Evolutionary conservation across 129 eudicot genomes (phyloP).

Genomic region (Sambucus nigra): DNA sequence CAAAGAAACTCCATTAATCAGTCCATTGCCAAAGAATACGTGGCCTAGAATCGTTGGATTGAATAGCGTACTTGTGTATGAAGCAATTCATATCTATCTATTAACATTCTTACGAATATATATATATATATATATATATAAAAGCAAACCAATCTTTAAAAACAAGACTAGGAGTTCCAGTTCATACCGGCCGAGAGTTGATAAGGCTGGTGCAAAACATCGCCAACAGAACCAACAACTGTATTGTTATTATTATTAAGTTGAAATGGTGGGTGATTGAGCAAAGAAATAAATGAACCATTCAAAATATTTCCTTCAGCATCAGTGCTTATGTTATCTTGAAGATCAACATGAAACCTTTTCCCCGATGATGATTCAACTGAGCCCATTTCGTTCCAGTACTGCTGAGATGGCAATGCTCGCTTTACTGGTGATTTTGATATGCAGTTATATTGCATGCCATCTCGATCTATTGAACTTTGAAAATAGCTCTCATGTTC

Average conservation of each 20-base stretch:
- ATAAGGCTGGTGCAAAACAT: constrained; percentile 52
- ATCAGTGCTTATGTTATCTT: constrained; percentile 20
- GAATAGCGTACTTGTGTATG: too few relatives aligned
- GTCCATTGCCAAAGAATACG: neutral
- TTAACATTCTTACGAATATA: neutral
- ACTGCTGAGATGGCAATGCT: constrained; percentile 26
- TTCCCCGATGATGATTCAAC: constrained; percentile 31
- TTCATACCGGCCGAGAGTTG: constrained; percentile 52
- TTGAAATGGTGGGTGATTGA: constrained; percentile 48
- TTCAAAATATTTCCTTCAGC: constrained; percentile 40
- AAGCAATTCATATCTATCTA: neutral
- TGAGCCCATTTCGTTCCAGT: constrained; percentile 43
- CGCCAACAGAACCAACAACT: constrained; percentile 51
- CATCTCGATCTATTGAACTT: constrained; percentile 21
- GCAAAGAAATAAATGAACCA: constrained; percentile 41
- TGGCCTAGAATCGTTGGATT: too few relatives aligned
- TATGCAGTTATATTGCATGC: constrained; percentile 7
- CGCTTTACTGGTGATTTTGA: constrained; percentile 26
- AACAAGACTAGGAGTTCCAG: constrained; percentile 49
- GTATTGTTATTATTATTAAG: constrained; percentile 46
- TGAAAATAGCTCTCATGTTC: constrained; percentile 33
- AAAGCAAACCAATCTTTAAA: neutral
- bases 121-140: too few relatives aligned
- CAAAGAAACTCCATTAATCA: too few relatives aligned
- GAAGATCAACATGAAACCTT: constrained; percentile 39